A percentile compares a stretch with the other conserved stretches of the same genome.
Conservation (phyloP, 73 alveolate genomes). For the Symbiodinium pilosum region DNA sequence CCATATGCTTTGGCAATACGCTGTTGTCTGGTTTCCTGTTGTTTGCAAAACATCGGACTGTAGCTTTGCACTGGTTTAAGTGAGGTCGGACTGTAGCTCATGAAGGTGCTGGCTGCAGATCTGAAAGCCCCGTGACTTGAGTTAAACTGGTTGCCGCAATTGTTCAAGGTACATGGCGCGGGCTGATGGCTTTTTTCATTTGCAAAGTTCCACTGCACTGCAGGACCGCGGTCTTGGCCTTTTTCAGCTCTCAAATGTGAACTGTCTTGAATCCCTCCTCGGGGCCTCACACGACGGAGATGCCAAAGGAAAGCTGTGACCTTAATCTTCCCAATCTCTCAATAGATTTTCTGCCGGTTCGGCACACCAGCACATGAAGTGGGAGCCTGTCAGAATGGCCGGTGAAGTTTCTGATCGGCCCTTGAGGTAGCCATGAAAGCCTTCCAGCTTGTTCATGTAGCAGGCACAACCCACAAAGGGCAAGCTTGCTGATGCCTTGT, state of each 20-base stretch:
- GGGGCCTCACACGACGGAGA: not conserved
- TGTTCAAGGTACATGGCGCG: too few relatives aligned
- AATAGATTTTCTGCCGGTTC: too few relatives aligned
- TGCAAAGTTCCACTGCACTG: too few relatives aligned
- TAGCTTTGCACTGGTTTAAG: too few relatives aligned
- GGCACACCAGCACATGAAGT: not conserved
- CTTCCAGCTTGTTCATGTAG: not conserved
- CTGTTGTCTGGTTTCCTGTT: too few relatives aligned
- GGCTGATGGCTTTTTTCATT: too few relatives aligned
- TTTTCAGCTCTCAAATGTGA: not conserved
- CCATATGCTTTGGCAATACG: not conserved
- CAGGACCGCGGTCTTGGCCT: too few relatives aligned
- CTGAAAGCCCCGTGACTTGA: too few relatives aligned
- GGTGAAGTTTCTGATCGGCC: not conserved
- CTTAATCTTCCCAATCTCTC: not conserved
- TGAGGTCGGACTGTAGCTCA: too few relatives aligned
- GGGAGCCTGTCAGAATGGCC: not conserved
- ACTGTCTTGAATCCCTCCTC: not conserved
- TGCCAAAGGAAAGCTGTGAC: not conserved
- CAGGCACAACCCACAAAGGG: not conserved
- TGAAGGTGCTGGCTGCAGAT: too few relatives aligned
- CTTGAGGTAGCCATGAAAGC: not conserved
- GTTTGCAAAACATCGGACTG: too few relatives aligned
- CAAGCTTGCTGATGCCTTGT: not conserved
- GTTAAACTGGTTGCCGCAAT: too few relatives aligned